A percentile compares a stretch with the other conserved stretches of the same genome.
Conservation (phyloP, 768 basidiomycete genomes). For the Russula abietina region DNA sequence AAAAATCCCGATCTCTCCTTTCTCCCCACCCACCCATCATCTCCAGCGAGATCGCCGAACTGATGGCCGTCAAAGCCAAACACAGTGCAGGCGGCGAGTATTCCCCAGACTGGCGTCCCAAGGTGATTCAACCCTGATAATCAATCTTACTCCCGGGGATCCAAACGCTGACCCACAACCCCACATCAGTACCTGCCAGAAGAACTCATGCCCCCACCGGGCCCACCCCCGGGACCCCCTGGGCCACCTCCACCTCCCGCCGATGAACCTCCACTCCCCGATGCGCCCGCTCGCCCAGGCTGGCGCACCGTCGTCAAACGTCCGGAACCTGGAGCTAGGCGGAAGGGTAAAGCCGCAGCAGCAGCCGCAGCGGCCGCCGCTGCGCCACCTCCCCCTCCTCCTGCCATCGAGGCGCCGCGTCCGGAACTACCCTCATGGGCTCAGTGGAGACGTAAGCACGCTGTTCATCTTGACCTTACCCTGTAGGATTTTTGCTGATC, state of each 20-base stretch:
- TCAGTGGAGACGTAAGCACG: constrained; percentile 70
- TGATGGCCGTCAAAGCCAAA: constrained; percentile 79
- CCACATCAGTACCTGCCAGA: constrained; percentile 31
- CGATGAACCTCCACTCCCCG: constrained; percentile 37
- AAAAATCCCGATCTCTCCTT: not conserved
- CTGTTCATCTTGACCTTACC: not conserved
- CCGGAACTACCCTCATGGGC: constrained; percentile 71
- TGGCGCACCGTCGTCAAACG: constrained; percentile 73
- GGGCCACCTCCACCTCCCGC: constrained; percentile 36
- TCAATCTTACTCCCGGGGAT: not conserved
- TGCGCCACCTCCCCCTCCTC: constrained; percentile 37
- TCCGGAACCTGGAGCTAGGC: constrained; percentile 31
- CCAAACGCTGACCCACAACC: not conserved
- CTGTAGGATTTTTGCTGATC: not conserved
- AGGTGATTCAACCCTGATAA: constrained; percentile 36
- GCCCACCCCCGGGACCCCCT: constrained; percentile 9
- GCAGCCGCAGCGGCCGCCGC: constrained; percentile 37
- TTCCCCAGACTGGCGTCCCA: constrained; percentile 65
- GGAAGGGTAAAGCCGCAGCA: constrained; percentile 36
- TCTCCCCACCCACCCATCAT: not conserved
- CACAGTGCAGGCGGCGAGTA: constrained; percentile 77
- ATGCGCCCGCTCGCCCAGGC: constrained; percentile 51
- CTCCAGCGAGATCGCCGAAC: constrained; percentile 72
- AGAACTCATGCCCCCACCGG: constrained; percentile 30
- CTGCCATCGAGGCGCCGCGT: constrained; percentile 33